Base-by-base conservation (phyloP, 306 rosid genomes). In the Quercus mongolica region DNA sequence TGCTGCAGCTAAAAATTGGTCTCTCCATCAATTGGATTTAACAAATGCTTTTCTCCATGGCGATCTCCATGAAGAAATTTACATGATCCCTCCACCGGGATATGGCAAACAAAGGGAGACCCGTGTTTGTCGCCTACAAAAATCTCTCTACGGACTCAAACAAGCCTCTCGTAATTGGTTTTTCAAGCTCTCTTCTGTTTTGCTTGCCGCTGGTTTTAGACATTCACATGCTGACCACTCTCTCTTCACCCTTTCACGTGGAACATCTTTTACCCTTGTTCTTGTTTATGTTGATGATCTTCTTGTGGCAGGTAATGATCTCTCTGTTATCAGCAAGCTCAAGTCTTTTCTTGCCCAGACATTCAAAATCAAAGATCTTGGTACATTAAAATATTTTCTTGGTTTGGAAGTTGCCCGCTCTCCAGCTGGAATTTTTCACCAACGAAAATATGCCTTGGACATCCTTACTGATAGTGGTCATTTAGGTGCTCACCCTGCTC, bases 21-120 rank as follows among this genome's bases (percentile, higher is more conserved):
- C 41, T 23, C 51, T 81, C 4, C 71, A 81, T 28, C 63, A 74
- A 67, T 21, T 81, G 30, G 76, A 73, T 25, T 26, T 79, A 8
- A 59, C 7, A 18, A 69, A 68, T 69, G 44, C 46, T 2, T 77
- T 77, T 14, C 23, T 80, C 8, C 62, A 54, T 28, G 73, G 63
- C 0, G 18, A 44, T 26, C 46, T 68, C 0, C 19, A 80, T 3
- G 70, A 68, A 65, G 63, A 57, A 5, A 20, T 71, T 0, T 71
- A 57, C 31, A 23, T 79, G 46, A 56, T 55, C 2, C 56, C 13
- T 3, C 71, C 61, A 3, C 56, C 23, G 0, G 56, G 28, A 0
- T 78, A 52, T 30, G 28, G 20, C 26, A 18, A 28, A 31, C 5
- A 23, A 23, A 13, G 61, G 49, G n/a, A 59, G 4, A 63, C 18